A percentile compares a stretch with the other conserved stretches of the same genome.
phyloP scores from a whole-genome alignment of 2,329 filamentous ascomycete genomes.

The Eutypa lata region DNA sequence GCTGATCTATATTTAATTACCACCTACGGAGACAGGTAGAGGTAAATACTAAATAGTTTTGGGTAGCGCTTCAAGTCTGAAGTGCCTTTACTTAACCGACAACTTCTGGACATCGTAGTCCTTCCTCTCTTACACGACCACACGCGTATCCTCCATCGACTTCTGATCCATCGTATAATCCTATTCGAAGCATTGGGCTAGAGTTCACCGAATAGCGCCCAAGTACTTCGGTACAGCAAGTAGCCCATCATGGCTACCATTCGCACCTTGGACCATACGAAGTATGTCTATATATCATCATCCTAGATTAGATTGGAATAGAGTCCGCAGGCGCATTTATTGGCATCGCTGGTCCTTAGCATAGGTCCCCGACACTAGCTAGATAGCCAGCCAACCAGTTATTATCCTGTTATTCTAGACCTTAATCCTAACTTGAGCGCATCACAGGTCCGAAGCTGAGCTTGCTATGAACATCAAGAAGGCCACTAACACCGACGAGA shows the following conservation, averaged over 20 bases:
- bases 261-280: constrained; percentile 31
- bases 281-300: constrained; percentile 18
- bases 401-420: neutral
- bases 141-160: neutral
- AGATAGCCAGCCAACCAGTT: neutral
- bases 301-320: neutral
- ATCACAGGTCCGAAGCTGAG: constrained; percentile 61
- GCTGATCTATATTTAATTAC: too few species aligned
- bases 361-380: neutral
- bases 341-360: neutral
- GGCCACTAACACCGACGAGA: constrained; percentile 66
- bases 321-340: constrained; percentile 1
- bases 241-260: constrained; percentile 26
- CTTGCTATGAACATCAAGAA: constrained; percentile 69
- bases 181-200: neutral
- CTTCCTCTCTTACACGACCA: neutral
- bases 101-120: neutral
- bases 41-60: too few species aligned
- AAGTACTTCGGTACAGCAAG: constrained; percentile 1
- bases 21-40: too few species aligned
- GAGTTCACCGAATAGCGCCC: neutral
- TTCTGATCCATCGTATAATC: neutral
- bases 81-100: too few species aligned
- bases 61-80: too few species aligned
- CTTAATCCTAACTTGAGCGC: constrained; percentile 6